Evolutionary conservation across 1,139 yeast genomes (phyloP), one percentile per base, ranked within the genome.

Genomic region (Kodamaea alishanica): DNA sequence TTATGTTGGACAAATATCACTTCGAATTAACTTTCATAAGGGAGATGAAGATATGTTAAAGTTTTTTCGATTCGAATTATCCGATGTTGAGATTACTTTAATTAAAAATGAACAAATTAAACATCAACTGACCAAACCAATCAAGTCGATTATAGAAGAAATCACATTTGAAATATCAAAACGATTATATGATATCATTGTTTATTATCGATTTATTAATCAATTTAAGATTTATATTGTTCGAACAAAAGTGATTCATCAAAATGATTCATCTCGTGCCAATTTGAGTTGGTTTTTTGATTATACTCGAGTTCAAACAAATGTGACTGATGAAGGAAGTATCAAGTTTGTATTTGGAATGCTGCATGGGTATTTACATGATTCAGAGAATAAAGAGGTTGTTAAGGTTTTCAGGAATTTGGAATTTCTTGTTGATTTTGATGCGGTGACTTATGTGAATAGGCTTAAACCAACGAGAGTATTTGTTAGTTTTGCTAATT

Each of bases 351-450:
- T 56, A 1, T 28, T 61, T n/a, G 52, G 63, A 6, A 26, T 63
- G 11, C 50, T 63, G 33, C 62, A 66, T 42, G 71, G 73, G 6
- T 55, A 49, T 36, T 42, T 67, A 7, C 58, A 55, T 33, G 58
- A 56, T 8, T 35, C 40, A 2, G 41, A 48, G 3, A 50, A 51
- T 23, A 25, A 37, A 6, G 43, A 45, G 20, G 47, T 44, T 12
- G 46, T 49, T 26, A 60, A 48, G 22, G 44, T 64, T n/a, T 61
- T 65, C 46, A 51, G 70, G 41, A 67, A 60, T 42, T 42, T 64
- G 11, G 73, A 66, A 41, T 41, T 67, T 15, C 47, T 47, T 6
- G 41, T 67, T 11, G 44, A 48, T 12, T 60, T 59, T 41, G 61
- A 60, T 37, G 51, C 61, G 8, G 49, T 56, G 4, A 41, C 61